Conservation (phyloP, 2,329 filamentous ascomycete genomes). For the Colletotrichum navitas region DNA sequence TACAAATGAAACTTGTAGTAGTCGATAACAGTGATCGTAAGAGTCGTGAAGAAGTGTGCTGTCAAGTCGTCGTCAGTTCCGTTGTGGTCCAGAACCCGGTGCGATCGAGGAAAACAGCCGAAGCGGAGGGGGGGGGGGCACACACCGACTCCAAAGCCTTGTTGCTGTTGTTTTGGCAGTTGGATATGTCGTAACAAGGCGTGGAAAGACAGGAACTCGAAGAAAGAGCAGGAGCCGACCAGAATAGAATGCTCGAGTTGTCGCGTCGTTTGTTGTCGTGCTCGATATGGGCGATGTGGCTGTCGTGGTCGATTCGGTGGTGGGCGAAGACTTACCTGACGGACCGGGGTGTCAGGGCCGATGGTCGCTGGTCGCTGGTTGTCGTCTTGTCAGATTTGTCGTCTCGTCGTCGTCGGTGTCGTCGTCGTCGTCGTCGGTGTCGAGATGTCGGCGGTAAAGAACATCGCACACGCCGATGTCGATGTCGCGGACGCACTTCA, state of each 20-base stretch:
- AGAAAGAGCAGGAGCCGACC: slow-evolving; percentile 14
- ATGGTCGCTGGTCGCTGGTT: slow-evolving; percentile 9
- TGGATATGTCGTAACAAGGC: slow-evolving; percentile 19
- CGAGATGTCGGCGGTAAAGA: slow-evolving; percentile 39
- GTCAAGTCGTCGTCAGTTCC: slow-evolving; percentile 20
- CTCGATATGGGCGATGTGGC: slow-evolving; percentile 20
- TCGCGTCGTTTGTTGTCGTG: slow-evolving; percentile 28
- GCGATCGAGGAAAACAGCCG: slow-evolving; percentile 10
- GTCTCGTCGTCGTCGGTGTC: slow-evolving; percentile 31
- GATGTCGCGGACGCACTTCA: slow-evolving; percentile 27
- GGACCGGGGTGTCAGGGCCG: slow-evolving; percentile 11
- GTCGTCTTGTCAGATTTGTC: slow-evolving; percentile 20
- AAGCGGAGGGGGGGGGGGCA: slow-evolving; percentile 1
- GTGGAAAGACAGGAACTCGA: background rate
- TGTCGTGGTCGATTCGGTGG: slow-evolving; percentile 16
- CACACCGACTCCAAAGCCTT: slow-evolving; percentile 30
- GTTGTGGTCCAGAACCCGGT: background rate
- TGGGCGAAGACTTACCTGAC: slow-evolving; percentile 11
- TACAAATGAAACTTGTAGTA: slow-evolving; percentile 35
- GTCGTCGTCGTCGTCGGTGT: slow-evolving; percentile 36
- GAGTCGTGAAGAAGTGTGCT: slow-evolving; percentile 33
- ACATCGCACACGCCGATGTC: slow-evolving; percentile 21
- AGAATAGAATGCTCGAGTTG: slow-evolving; percentile 26
- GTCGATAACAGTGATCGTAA: slow-evolving; percentile 31
- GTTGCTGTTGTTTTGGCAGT: slow-evolving; percentile 7